Conservation (phyloP, 1,139 yeast species). For the Hyphopichia wangnamkhiaoensis region DNA sequence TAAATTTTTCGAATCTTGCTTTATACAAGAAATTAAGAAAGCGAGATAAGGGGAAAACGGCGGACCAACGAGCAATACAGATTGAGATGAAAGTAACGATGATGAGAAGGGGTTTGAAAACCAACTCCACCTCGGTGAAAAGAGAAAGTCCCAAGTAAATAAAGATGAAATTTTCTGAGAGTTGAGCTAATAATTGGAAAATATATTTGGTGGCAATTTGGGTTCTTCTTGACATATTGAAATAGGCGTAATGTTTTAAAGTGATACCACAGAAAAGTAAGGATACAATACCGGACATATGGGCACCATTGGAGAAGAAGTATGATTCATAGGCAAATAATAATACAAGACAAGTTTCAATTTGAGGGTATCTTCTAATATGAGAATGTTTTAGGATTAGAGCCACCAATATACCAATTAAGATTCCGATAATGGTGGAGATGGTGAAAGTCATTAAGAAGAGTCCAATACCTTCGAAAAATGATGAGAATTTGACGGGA, state of each 20-base stretch:
- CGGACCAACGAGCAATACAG: slow-evolving; percentile 95
- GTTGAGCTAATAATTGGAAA: slow-evolving; percentile 89
- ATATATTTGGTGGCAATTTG: slow-evolving; percentile 95
- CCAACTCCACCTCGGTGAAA: slow-evolving; percentile 93
- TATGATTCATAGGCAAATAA: slow-evolving; percentile 94
- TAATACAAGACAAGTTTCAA: slow-evolving; percentile 90
- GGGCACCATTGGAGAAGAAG: slow-evolving; percentile 97
- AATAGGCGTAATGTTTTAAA: slow-evolving; percentile 93
- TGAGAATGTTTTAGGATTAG: slow-evolving; percentile 88
- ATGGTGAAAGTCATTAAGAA: slow-evolving; percentile 93
- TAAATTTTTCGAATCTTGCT: slow-evolving; percentile 47
- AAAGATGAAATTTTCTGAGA: slow-evolving; percentile 95
- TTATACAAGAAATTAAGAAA: slow-evolving; percentile 79
- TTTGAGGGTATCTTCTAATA: slow-evolving; percentile 90
- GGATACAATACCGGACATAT: slow-evolving; percentile 98
- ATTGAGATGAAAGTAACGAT: slow-evolving; percentile 88
- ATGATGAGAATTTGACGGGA: slow-evolving; percentile 66
- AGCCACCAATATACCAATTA: slow-evolving; percentile 87
- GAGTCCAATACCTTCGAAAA: slow-evolving; percentile 92
- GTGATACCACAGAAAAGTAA: slow-evolving; percentile 95
- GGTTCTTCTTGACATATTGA: slow-evolving; percentile 94
- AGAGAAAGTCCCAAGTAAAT: slow-evolving; percentile 91
- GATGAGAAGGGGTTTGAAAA: slow-evolving; percentile 89
- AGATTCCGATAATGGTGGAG: slow-evolving; percentile 87
- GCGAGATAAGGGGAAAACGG: slow-evolving; percentile 91